Conservation (phyloP, 768 basidiomycete species). For the Pulveroboletus sp. region DNA sequence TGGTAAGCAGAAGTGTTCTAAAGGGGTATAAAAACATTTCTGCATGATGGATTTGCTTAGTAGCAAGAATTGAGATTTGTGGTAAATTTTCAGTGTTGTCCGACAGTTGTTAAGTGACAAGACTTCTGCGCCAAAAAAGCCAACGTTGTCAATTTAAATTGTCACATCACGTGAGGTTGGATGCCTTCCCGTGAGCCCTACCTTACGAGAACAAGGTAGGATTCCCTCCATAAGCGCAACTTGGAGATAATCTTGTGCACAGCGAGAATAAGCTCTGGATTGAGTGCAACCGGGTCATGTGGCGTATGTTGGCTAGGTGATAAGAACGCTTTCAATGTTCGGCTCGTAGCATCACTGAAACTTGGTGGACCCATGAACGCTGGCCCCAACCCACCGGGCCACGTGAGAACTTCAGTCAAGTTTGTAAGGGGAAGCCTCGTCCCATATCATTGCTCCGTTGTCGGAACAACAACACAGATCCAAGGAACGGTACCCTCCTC, state of each 20-base stretch:
- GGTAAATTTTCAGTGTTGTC: too few species aligned
- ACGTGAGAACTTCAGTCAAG: conserved; percentile 12
- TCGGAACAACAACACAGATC: conserved; percentile 25
- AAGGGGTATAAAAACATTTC: too few species aligned
- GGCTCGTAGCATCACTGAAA: background rate
- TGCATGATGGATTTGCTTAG: too few species aligned
- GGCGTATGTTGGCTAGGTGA: conserved; percentile 16
- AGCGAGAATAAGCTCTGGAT: conserved; percentile 27
- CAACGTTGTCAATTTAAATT: too few species aligned
- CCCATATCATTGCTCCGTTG: conserved; percentile 18
- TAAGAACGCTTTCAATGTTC: conserved; percentile 2
- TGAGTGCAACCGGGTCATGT: conserved; percentile 20
- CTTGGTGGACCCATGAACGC: conserved; percentile 8
- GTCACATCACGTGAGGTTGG: too few species aligned
- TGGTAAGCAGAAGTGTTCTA: too few species aligned
- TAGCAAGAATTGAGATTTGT: conserved; percentile 11
- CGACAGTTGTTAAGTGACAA: too few species aligned
- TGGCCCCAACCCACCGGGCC: conserved; percentile 17
- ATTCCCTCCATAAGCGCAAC: conserved; percentile 9
- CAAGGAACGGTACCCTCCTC: conserved; percentile 18
- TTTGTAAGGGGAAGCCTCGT: conserved; percentile 17
- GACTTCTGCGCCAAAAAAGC: too few species aligned
- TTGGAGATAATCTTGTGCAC: conserved; percentile 21
- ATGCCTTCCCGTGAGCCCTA: too few species aligned
- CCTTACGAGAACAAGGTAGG: too few species aligned